Conservation (phyloP, 768 basidiomycete genomes). For the Trametes cinnabarina region DNA sequence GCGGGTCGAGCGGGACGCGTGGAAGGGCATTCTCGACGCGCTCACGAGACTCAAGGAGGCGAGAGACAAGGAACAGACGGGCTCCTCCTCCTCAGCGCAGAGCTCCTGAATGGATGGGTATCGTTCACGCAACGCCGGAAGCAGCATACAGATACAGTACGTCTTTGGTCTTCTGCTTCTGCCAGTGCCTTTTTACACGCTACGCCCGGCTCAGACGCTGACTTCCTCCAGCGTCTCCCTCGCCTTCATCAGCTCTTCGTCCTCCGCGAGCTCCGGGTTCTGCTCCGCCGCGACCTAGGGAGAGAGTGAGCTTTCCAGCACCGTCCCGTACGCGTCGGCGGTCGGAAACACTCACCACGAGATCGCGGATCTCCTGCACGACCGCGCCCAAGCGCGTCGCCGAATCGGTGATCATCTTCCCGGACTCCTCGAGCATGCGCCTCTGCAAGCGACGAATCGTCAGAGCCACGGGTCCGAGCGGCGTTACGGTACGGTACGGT, state of each 20-base stretch:
- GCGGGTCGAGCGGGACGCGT: conserved; percentile 71
- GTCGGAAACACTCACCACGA: conserved; percentile 56
- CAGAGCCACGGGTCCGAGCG: too few relatives aligned
- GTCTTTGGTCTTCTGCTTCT: neutral
- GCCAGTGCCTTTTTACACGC: neutral
- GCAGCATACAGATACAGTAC: conserved; percentile 12
- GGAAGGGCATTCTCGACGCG: conserved; percentile 70
- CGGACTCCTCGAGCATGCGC: conserved; percentile 70
- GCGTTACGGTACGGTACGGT: too few relatives aligned
- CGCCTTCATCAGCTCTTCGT: conserved; percentile 42
- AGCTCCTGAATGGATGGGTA: neutral
- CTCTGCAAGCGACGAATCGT: conserved; percentile 38
- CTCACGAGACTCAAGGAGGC: conserved; percentile 60
- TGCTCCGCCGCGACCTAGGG: conserved; percentile 45
- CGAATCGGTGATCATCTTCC: conserved; percentile 77
- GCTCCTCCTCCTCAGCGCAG: neutral
- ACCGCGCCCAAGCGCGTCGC: conserved; percentile 59
- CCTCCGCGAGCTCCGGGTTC: conserved; percentile 36
- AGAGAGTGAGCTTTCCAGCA: neutral
- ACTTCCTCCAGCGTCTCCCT: conserved; percentile 56
- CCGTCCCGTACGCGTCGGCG: neutral
- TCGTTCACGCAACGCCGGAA: neutral
- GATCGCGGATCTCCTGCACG: conserved; percentile 57
- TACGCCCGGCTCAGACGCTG: conserved; percentile 35
- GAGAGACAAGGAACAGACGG: conserved; percentile 27